Percentiles rank a stretch among this genome's conserved stretches.
phyloP scores from a whole-genome alignment of 495 filamentous ascomycete species.

The Lasiosphaeria hispida region DNA sequence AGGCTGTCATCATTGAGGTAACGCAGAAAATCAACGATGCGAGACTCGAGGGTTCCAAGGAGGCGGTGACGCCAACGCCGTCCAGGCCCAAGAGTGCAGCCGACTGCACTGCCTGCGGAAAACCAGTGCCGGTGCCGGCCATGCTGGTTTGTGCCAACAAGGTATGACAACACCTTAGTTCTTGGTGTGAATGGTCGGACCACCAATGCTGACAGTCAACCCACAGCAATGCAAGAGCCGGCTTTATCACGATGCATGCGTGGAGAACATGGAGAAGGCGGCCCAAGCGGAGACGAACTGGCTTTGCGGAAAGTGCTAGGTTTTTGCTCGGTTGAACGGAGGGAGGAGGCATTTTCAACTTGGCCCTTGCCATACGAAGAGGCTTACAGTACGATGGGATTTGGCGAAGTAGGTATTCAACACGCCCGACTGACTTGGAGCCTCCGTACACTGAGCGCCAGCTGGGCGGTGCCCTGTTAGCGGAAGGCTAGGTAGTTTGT shows the following conservation, averaged over 20 bases:
- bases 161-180: constrained; percentile 29
- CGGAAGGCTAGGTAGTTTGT: too few species aligned
- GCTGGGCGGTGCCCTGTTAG: too few species aligned
- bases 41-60: constrained; percentile 13
- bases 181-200: not conserved
- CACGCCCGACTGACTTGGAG: too few species aligned
- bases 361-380: too few species aligned
- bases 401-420: too few species aligned
- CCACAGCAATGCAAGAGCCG: constrained; percentile 36
- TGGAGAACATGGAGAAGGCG: constrained; percentile 18
- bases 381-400: too few species aligned
- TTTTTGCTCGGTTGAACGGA: not conserved
- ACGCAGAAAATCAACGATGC: constrained; percentile 38
- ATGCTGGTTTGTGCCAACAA: constrained; percentile 44
- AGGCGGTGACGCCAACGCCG: constrained; percentile 14
- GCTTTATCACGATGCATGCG: constrained; percentile 29
- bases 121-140: constrained; percentile 35
- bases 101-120: constrained; percentile 38
- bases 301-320: constrained; percentile 20
- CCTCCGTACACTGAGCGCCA: too few species aligned
- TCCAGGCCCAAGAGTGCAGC: constrained; percentile 27
- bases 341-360: not conserved
- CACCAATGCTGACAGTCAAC: constrained; percentile 17
- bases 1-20: constrained; percentile 34
- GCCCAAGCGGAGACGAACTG: constrained; percentile 11